These are phyloP conservation scores for Exsudoporus frostii DNA, from an alignment of 768 basidiomycete species.

Conservation along the genomic window DNA sequence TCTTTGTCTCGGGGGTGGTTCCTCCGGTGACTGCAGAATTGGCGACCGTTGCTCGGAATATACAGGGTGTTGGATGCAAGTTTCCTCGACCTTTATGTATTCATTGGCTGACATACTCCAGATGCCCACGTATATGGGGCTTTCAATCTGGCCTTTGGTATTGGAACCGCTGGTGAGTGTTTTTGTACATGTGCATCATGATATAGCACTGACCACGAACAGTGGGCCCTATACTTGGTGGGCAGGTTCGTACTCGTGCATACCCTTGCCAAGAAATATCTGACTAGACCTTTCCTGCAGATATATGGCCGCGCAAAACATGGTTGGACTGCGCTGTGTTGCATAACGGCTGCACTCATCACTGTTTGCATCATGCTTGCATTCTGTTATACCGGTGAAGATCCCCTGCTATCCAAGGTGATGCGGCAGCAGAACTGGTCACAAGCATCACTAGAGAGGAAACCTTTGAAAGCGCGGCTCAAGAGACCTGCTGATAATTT, in stretches of 20 bases:
- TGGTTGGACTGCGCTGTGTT: constrained; percentile 62
- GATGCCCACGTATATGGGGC: constrained; percentile 74
- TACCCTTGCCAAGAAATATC: background rate
- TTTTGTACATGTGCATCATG: background rate
- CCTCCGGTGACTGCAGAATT: constrained; percentile 67
- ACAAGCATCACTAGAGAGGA: constrained; percentile 7
- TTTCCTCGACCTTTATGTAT: background rate
- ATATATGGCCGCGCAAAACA: constrained; percentile 52
- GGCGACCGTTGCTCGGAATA: constrained; percentile 51
- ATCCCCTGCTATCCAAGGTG: constrained; percentile 36
- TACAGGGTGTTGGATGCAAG: constrained; percentile 69
- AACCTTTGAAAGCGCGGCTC: background rate
- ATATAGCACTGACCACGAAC: constrained; percentile 1
- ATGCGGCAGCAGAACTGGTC: constrained; percentile 19
- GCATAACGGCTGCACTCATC: constrained; percentile 45
- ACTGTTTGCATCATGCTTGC: constrained; percentile 37
- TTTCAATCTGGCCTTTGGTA: constrained; percentile 68
- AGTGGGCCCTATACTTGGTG: constrained; percentile 73
- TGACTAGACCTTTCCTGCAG: constrained; percentile 31
- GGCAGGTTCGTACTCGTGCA: constrained; percentile 45
- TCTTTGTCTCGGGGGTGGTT: constrained; percentile 57
- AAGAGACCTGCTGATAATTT: constrained; percentile 1
- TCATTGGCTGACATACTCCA: constrained; percentile 24
- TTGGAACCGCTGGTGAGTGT: constrained; percentile 56
- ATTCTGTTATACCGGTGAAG: constrained; percentile 48